A percentile compares a stretch with the other conserved stretches of the same genome.
These are phyloP conservation scores for Fusarium siculi DNA, from an alignment of 2,329 filamentous ascomycete genomes.

Conservation along the genomic window DNA sequence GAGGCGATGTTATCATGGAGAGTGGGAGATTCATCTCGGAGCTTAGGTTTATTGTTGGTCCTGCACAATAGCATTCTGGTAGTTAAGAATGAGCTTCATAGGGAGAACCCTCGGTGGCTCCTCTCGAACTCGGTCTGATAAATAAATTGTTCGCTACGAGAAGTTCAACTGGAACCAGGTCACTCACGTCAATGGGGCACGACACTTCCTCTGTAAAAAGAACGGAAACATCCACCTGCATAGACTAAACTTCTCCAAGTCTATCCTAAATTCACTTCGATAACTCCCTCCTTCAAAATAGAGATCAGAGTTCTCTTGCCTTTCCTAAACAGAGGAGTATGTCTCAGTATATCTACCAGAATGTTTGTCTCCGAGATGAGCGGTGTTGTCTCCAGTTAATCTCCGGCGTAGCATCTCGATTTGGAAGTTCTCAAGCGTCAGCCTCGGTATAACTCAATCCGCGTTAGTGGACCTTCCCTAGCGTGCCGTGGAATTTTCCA, in stretches of 20 bases:
- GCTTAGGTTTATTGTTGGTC: neutral
- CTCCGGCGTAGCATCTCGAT: neutral
- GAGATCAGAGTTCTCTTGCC: neutral
- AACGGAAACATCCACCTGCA: too few species aligned
- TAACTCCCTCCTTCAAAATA: too few species aligned
- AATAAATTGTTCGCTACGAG: too few species aligned
- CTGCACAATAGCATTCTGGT: neutral
- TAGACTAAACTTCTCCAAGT: too few species aligned
- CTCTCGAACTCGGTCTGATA: too few species aligned
- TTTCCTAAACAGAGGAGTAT: neutral
- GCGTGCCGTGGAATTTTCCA: neutral
- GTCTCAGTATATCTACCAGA: neutral
- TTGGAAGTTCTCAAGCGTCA: conserved; percentile 14
- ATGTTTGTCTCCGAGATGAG: neutral
- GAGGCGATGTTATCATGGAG: neutral
- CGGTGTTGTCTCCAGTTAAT: neutral
- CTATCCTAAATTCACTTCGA: too few species aligned
- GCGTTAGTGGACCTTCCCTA: neutral
- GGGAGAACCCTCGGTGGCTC: too few species aligned
- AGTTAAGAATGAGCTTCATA: rapidly evolving
- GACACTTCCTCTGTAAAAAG: too few species aligned
- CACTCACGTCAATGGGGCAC: too few species aligned
- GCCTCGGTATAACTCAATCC: conserved; percentile 15
- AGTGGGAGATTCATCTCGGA: neutral
- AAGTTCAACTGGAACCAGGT: too few species aligned